Base-by-base conservation (phyloP, 2,329 filamentous ascomycete species). In the Xylariaceae sp. region DNA sequence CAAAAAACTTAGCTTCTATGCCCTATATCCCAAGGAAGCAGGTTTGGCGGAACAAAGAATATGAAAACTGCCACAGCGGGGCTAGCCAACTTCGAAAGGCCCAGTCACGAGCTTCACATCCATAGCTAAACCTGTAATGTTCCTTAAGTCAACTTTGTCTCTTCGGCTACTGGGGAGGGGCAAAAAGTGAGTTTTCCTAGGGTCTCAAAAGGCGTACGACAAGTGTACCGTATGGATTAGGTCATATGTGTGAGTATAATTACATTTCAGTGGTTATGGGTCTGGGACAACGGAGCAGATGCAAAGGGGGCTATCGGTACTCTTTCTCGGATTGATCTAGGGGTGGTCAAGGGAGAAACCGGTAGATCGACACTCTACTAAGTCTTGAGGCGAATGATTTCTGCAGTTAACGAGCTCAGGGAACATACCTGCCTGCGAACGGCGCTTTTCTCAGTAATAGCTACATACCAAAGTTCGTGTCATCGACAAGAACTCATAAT, bases 141-240 rank as follows among this genome's bases (percentile, higher is more conserved):
- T 30, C 46, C 32, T 36, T 13, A 23, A 21, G 42, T 50, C 27
- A 13, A 15, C 32, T 10, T 8, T 16, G 23, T 32, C 39, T 44
- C 42, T 21, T 16, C 27, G 36, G 20, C 39, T 51, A 41, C 33
- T 52, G 35, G 24, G 41, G 26, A 30, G 41, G 16, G 20, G 43
- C 27, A 42, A 27, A n/a, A 48, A 48, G 42, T 37, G 26, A 44
- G n/a, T 50, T 53, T 56, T 49, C 46, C 40, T 20, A 42, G 24
- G 47, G 30, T 37, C 39, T 45, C 24, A 52, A 55, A 55, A 52
- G 55, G 55, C 55, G 55, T 58, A 51, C 47, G 35, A 51, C 29
- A 58, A 15, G 43, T 50, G 26, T 47, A 44, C 51, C 20, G 39
- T 51, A 51, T 36, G 29, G 55, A 51, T 18, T 32, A 40, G 54